Evolutionary conservation across 192 early-diverging fungal genomes (phyloP), one percentile per base, ranked within the genome.

Genomic region (Phycomyces nitens): DNA sequence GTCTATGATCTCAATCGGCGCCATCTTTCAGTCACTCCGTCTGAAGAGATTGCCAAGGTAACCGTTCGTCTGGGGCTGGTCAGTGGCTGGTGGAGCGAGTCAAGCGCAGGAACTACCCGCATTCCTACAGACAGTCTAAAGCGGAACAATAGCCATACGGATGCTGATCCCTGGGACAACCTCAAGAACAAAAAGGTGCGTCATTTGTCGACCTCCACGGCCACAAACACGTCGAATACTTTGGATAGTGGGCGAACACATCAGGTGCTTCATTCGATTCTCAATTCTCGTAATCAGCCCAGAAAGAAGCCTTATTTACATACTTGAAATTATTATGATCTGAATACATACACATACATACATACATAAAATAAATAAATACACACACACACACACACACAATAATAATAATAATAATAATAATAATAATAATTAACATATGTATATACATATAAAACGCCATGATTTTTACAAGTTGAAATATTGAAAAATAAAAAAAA

Each of bases 41-140:
- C 26, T 18, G 47, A 62, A 22, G 64, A 60, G 5, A 73, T 73
- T 50, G 60, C 66, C 2, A 62, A 61, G 5, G 43, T 73, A 0
- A 63, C 57, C 4, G 71, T 73, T 20, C 60, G 62, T 1, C 47
- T 68, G 23, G 71, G 71, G 16, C 23, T 73, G 5, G 55, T 73
- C n/a, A 59, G 47, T 49, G 71, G 66, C 5, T 73, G 71, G 71
- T 62, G 60, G 60, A 58, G 26, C 15, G 64, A 72, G 8, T 47
- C 44, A 2, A 18, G 44, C 18, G 44, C 44, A 47, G 44, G 18
- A 3, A 47, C 18, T 1, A n/a, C 44, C 4, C 12, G 44, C 44
- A 47, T n/a, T 14, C 29, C 29, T 7, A 34, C 18, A 2, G 44
- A 47, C 15, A 18, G 44, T 14, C 18, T 47, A 11, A 55, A 55